Percentiles rank a stretch among this genome's conserved stretches.
Conservation (phyloP, 2,329 filamentous ascomycete species). For the Colletotrichum aenigma region DNA sequence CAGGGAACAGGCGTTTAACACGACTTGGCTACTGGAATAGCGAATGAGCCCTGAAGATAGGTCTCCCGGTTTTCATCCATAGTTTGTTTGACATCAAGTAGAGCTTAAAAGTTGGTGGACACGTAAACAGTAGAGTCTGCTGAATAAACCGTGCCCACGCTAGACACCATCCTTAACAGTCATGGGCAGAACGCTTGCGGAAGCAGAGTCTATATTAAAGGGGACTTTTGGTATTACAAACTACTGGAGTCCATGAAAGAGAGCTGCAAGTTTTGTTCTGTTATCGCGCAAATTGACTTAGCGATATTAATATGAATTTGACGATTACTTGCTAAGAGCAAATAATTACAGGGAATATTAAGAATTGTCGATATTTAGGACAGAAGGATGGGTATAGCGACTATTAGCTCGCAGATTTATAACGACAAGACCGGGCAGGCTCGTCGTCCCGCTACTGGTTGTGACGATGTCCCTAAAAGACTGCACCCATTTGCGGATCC, state of each 20-base stretch:
- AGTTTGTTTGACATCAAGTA: not conserved
- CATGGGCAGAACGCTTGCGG: too few relatives aligned
- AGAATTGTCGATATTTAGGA: not conserved
- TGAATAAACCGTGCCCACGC: fast-evolving
- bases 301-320: not conserved
- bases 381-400: not conserved
- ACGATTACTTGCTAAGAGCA: not conserved
- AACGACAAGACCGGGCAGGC: not conserved
- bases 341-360: not conserved
- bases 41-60: not conserved
- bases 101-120: fast-evolving
- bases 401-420: not conserved
- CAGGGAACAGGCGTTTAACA: fast-evolving
- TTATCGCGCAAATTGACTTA: fast-evolving
- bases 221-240: fast-evolving
- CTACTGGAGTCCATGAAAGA: not conserved
- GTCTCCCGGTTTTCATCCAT: not conserved
- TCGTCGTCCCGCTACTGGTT: not conserved
- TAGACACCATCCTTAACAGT: too few relatives aligned
- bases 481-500: not conserved
- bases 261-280: fast-evolving
- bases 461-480: not conserved
- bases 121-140: not conserved
- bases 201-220: not conserved
- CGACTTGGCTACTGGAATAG: fast-evolving